Evolutionary conservation across 345 rosid species (phyloP).

Genomic region (Citrus mangshanensis): DNA sequence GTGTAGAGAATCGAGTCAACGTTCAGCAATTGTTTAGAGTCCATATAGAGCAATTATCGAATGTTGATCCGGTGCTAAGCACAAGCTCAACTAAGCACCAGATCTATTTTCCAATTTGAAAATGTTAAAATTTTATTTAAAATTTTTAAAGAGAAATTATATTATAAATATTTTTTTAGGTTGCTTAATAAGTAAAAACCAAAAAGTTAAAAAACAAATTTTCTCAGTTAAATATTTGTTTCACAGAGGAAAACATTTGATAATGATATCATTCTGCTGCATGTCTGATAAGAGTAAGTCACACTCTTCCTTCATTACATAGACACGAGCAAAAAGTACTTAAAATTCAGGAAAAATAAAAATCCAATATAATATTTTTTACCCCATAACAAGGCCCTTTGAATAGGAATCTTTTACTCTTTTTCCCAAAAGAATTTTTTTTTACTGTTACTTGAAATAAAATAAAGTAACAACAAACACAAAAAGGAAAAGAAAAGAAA

Average conservation of each 20-base stretch:
- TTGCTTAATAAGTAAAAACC: not conserved
- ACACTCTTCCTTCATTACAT: constrained; percentile 11
- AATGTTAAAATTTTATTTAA: too few species aligned
- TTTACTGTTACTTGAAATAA: not conserved
- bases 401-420: constrained; percentile 35
- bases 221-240: too few species aligned
- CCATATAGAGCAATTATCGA: too few species aligned
- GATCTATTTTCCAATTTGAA: too few species aligned
- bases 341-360: not conserved
- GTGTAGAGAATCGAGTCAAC: fast-evolving
- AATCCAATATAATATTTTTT: not conserved
- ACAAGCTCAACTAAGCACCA: too few species aligned
- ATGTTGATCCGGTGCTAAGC: too few species aligned
- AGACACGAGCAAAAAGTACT: not conserved
- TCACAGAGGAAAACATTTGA: not conserved
- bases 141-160: not conserved
- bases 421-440: constrained; percentile 24
- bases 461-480: not conserved
- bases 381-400: not conserved
- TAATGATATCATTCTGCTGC: not conserved
- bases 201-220: too few species aligned
- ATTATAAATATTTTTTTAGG: too few species aligned
- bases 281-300: constrained; percentile 27
- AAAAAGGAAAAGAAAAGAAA: not conserved
- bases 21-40: too few species aligned